phyloP scores from a whole-genome alignment of 768 basidiomycete species.

The Tephrocybe sp. region DNA sequence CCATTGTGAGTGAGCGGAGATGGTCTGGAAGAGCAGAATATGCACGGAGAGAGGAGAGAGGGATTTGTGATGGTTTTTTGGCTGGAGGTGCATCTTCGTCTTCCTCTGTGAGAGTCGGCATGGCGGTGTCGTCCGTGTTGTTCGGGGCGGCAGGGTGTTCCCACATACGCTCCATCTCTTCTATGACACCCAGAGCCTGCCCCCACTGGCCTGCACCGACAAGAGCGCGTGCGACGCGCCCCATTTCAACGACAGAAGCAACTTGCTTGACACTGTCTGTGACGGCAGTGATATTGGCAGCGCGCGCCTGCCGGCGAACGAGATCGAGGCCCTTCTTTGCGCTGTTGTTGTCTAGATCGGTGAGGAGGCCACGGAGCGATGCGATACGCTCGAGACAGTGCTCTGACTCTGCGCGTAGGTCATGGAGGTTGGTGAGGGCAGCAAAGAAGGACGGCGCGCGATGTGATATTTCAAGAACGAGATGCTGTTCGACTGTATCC shows the following conservation, averaged over 20 bases:
- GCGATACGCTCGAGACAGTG: conserved; percentile 78
- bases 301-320: conserved; percentile 61
- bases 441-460: conserved; percentile 95
- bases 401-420: conserved; percentile 86
- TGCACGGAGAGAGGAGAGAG: conserved; percentile 68
- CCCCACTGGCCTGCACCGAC: conserved; percentile 89
- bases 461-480: conserved; percentile 87
- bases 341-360: conserved; percentile 72
- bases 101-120: conserved; percentile 5
- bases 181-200: conserved; percentile 76
- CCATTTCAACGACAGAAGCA: conserved; percentile 74
- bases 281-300: conserved; percentile 61
- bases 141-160: conserved; percentile 17
- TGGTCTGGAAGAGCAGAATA: conserved; percentile 77
- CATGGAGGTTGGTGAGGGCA: conserved; percentile 91
- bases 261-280: conserved; percentile 64
- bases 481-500: conserved; percentile 92
- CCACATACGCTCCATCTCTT: conserved; percentile 66
- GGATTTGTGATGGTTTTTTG: conserved; percentile 35
- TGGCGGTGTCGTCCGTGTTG: background rate
- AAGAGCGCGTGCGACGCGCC: conserved; percentile 65
- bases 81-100: background rate
- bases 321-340: conserved; percentile 81
- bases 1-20: conserved; percentile 66
- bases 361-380: conserved; percentile 67